Conservation (phyloP, 2,329 filamentous ascomycete genomes). For the Pseudocercospora crystallina region DNA sequence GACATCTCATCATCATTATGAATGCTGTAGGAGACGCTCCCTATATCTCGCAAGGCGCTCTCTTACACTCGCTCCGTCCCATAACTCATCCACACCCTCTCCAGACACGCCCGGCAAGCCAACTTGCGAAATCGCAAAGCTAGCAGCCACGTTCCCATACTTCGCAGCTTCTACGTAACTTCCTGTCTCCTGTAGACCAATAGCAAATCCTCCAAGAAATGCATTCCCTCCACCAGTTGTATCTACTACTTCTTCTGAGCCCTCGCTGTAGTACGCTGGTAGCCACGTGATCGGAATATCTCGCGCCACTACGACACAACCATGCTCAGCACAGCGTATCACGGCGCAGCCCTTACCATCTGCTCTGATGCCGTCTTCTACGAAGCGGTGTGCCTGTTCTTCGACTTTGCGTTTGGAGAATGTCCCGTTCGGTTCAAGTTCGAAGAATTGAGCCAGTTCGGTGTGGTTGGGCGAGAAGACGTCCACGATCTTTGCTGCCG, state of each 20-base stretch:
- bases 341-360: slow-evolving; percentile 23
- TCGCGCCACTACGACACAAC: slow-evolving; percentile 25
- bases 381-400: slow-evolving; percentile 22
- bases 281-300: slow-evolving; percentile 18
- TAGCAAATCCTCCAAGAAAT: slow-evolving; percentile 28
- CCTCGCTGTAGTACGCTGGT: slow-evolving; percentile 19
- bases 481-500: slow-evolving; percentile 19
- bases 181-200: slow-evolving; percentile 23
- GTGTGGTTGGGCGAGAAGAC: slow-evolving; percentile 33
- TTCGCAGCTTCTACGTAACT: slow-evolving; percentile 22
- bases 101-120: slow-evolving; percentile 41
- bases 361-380: slow-evolving; percentile 15
- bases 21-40: neutral
- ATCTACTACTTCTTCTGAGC: slow-evolving; percentile 24
- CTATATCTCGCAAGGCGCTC: slow-evolving; percentile 38
- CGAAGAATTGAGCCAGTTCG: slow-evolving; percentile 29
- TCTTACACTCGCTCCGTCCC: slow-evolving; percentile 46
- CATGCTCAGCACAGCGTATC: slow-evolving; percentile 25
- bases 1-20: too few species aligned
- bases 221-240: slow-evolving; percentile 32
- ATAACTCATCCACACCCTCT: slow-evolving; percentile 39
- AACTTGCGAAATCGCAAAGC: slow-evolving; percentile 28
- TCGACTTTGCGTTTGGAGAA: slow-evolving; percentile 22
- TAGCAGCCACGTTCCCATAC: slow-evolving; percentile 30
- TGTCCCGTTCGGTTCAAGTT: neutral